Evolutionary conservation across 2,329 filamentous ascomycete species (phyloP), one percentile per base, ranked within the genome.

Genomic region (Colletotrichum euphorbiae): DNA sequence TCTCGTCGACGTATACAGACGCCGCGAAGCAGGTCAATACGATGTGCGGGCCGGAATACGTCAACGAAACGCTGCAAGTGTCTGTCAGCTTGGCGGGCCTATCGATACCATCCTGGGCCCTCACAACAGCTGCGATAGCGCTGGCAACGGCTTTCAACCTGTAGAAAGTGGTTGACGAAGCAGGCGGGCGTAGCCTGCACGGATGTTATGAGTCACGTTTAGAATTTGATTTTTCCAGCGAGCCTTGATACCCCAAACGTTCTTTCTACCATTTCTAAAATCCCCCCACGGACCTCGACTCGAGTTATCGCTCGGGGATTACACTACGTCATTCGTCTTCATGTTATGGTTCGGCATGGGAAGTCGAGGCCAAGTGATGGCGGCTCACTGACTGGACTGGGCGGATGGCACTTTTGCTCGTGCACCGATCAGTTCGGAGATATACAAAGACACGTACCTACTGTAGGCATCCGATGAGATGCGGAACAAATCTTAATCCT

Each of bases 1-100:
- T 98, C 52, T 86, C 87, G 28, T 77, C 82, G 15, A 92, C 90
- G 0, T 98, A 98, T 76, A 79, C 85, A 6, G 74, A 81, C 9
- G 93, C 94, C 0, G 94, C 95, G 0, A 80, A 85, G 70, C 87
- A 91, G 73, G 85, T 98, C 58, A 91, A 97, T 75, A 82, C 87
- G 11, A 83, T 84, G 3, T 91, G 89, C 73, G 89, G 89, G 0
- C 77, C 82, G 0, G 77, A 76, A 13, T 91, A 89, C 71, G 86
- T 87, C 69, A 90, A 89, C 71, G 78, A 80, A 45, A 85, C 83
- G n/a, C 75, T 90, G 3, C 82, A 86, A 0, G 78, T 75, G 0
- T 76, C 77, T 51, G 61, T 73, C 1, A 76, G 70, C 19, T 69
- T 59, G 4, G 71, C 72, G 1, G 73, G 67, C 0, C 17, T 61